These are phyloP conservation scores for Euphorbia tirucalli DNA, from an alignment of 345 rosid genomes.

Conservation along the genomic window DNA sequence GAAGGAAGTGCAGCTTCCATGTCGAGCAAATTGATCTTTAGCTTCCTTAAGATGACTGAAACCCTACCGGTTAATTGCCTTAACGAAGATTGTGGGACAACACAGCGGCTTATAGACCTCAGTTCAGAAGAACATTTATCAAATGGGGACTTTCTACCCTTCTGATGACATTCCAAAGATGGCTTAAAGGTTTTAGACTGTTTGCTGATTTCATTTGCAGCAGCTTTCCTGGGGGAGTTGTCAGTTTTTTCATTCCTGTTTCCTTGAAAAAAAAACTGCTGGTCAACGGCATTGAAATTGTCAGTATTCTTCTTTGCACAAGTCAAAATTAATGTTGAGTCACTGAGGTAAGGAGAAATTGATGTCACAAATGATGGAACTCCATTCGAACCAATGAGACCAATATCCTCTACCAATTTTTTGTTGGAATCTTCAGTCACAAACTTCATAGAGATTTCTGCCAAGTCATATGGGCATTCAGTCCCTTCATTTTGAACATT, in stretches of 20 bases:
- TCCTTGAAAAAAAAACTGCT: constrained; percentile 25
- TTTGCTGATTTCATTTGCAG: constrained; percentile 33
- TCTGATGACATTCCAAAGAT: constrained; percentile 39
- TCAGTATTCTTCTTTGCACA: constrained; percentile 29
- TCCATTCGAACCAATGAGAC: constrained; percentile 81
- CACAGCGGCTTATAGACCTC: constrained; percentile 45
- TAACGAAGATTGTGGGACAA: constrained; percentile 73
- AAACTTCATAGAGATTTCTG: constrained; percentile 73
- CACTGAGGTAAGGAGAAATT: constrained; percentile 46
- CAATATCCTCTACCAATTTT: constrained; percentile 78
- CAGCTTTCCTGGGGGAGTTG: constrained; percentile 24
- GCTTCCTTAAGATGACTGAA: constrained; percentile 46
- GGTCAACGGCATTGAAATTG: constrained; percentile 26
- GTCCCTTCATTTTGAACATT: constrained; percentile 53
- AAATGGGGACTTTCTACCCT: constrained; percentile 36
- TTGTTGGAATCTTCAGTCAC: constrained; percentile 74
- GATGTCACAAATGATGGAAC: constrained; percentile 58
- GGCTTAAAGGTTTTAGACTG: constrained; percentile 26
- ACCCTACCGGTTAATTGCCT: constrained; percentile 64
- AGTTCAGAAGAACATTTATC: constrained; percentile 22
- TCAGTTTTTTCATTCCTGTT: constrained; percentile 33
- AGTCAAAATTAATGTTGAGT: constrained; percentile 42
- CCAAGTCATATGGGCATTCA: constrained; percentile 57
- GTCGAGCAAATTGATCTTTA: constrained; percentile 84
- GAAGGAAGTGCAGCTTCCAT: constrained; percentile 87